Evolutionary conservation across 2,329 filamentous ascomycete genomes (phyloP).

Genomic region (Fusarium heterosporum): DNA sequence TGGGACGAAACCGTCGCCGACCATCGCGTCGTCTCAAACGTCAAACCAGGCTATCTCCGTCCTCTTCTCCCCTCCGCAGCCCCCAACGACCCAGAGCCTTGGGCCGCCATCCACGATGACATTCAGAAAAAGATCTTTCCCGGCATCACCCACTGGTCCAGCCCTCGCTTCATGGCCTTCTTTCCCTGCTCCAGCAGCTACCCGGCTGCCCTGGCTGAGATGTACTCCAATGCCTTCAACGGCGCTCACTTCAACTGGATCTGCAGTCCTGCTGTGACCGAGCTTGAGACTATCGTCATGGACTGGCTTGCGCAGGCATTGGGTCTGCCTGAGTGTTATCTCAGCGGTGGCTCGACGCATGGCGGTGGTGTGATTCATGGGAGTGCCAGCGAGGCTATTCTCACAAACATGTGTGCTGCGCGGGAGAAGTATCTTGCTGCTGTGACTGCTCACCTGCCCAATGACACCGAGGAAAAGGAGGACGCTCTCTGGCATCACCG

Average conservation of each 20-base stretch:
- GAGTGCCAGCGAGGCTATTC: slow-evolving; percentile 86
- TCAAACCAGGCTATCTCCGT: slow-evolving; percentile 87
- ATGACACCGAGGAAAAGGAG: slow-evolving; percentile 73
- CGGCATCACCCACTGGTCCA: slow-evolving; percentile 94
- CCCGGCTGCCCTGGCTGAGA: slow-evolving; percentile 88
- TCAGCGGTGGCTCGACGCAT: slow-evolving; percentile 74
- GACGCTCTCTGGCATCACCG: slow-evolving; percentile 70
- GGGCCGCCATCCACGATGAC: slow-evolving; percentile 84
- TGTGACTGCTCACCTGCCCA: slow-evolving; percentile 63
- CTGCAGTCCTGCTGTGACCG: slow-evolving; percentile 90
- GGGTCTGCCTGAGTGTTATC: slow-evolving; percentile 77
- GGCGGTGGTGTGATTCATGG: slow-evolving; percentile 97
- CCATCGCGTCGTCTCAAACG: slow-evolving; percentile 78
- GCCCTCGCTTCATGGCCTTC: slow-evolving; percentile 95
- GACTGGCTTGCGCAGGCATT: slow-evolving; percentile 90
- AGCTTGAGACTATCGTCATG: slow-evolving; percentile 91
- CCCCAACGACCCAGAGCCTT: slow-evolving; percentile 76
- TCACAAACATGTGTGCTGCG: slow-evolving; percentile 88
- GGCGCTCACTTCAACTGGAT: slow-evolving; percentile 98
- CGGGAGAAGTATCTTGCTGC: slow-evolving; percentile 80
- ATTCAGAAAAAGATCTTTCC: slow-evolving; percentile 89
- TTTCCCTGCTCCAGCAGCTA: slow-evolving; percentile 87
- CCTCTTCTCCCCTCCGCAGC: slow-evolving; percentile 77
- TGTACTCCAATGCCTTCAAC: slow-evolving; percentile 90
- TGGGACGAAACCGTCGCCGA: slow-evolving; percentile 83